Evolutionary conservation across 116 monocot species (phyloP), one percentile per base, ranked within the genome.

Genomic region (Zostera marina): DNA sequence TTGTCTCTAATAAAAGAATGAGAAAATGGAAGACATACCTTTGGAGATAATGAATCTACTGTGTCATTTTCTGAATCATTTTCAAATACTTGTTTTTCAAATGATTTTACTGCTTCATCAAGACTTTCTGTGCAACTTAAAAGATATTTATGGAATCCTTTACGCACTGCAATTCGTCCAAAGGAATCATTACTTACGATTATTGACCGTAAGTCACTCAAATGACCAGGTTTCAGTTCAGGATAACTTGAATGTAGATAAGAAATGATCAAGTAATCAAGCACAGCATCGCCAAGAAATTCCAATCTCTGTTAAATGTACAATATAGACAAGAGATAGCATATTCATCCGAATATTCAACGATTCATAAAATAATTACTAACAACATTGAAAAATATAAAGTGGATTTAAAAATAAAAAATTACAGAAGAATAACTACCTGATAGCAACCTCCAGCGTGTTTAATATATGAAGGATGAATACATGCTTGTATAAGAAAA

Each of bases 281-380:
- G 70, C 25, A 96, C 86, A 63, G 96, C 89, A 80, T 96, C 96
- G 16, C 96, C 96, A 69, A 96, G 80, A 73, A 85, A 96, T 78
- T 96, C 96, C 68, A 89, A 53, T 45, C 78, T 82, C 96, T 96
- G 89, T 24, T 60, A 16, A 54, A 46, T 9, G 11, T 52, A 47
- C 22, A 66, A 15, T 60, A 32, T 56, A 16, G 44, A 52, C 1
- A 44, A 44, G 45, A 42, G 6, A 32, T 32, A 43, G 0, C 5
- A 40, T 47, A 7, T 6, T 38, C 11, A 59, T 5, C 49, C 2
- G 47, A 66, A 57, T 11, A 22, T 19, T 10, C 42, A 6, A 42
- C 41, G 1, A 42, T 19, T 60, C 21, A 22, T 16, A 60, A 55
- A 60, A 55, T 14, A 23, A 15, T 25, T 26, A 11, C n/a, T 3